Conservation (phyloP, 306 rosid genomes). For the Vicia sativa region DNA sequence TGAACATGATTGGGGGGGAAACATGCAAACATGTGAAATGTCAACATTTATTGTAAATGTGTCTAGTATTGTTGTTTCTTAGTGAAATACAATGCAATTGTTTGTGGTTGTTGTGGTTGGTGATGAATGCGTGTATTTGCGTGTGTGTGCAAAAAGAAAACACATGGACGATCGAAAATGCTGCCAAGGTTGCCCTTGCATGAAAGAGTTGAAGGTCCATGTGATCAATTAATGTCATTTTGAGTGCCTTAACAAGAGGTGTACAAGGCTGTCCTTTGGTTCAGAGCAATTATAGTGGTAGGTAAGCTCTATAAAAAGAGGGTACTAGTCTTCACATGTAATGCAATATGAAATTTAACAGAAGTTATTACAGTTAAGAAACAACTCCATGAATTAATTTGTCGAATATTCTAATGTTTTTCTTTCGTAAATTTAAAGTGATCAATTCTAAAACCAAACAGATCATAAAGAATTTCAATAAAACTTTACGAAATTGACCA, state of each 20-base stretch:
- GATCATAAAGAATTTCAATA: conserved; percentile 2
- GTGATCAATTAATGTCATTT: conserved; percentile 33
- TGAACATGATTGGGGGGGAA: conserved; percentile 33
- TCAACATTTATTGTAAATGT: conserved; percentile 30
- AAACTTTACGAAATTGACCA: neutral
- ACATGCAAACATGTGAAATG: conserved; percentile 32
- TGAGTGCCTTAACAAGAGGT: conserved; percentile 35
- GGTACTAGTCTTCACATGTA: conserved; percentile 18
- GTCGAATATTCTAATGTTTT: neutral
- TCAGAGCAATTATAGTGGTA: conserved; percentile 37
- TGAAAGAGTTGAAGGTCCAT: conserved; percentile 35
- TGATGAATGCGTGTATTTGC: conserved; percentile 1
- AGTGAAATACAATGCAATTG: conserved; percentile 16
- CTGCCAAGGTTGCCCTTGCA: conserved; percentile 26
- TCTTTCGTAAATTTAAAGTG: neutral
- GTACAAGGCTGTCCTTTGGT: conserved; percentile 42
- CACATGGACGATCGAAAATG: conserved; percentile 33
- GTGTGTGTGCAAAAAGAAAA: conserved; percentile 11
- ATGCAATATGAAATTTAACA: neutral
- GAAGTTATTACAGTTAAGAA: too few species aligned
- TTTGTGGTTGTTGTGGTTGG: neutral
- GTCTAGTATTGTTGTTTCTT: conserved; percentile 33
- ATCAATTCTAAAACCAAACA: conserved; percentile 11
- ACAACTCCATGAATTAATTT: too few species aligned
- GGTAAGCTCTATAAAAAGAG: conserved; percentile 38